Conservation (phyloP, 495 filamentous ascomycete genomes). For the Penicillium salamii region DNA sequence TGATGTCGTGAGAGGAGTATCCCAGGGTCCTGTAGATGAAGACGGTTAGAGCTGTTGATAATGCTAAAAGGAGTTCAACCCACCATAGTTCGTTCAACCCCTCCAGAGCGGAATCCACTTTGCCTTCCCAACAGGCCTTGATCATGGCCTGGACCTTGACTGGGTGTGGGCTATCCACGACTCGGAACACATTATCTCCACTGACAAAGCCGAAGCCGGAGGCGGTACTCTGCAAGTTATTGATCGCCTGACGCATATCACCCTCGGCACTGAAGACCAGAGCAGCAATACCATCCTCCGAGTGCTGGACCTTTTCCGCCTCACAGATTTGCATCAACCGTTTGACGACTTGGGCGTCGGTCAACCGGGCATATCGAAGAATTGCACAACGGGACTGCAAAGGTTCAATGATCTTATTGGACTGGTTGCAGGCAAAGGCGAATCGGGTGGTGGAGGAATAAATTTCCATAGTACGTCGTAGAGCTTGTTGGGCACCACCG, state of each 20-base stretch:
- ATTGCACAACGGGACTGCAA: slow-evolving; percentile 96
- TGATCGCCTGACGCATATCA: slow-evolving; percentile 99
- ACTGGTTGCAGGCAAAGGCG: slow-evolving; percentile 97
- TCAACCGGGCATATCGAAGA: slow-evolving; percentile 87
- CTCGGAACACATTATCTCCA: slow-evolving; percentile 97
- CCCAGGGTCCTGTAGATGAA: slow-evolving; percentile 62
- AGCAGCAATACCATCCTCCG: slow-evolving; percentile 91
- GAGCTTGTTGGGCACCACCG: slow-evolving; percentile 89
- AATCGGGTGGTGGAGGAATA: slow-evolving; percentile 96
- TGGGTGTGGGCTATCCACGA: slow-evolving; percentile 94
- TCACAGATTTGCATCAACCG: slow-evolving; percentile 87
- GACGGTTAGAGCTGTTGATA: slow-evolving; percentile 11
- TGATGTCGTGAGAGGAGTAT: slow-evolving; percentile 95
- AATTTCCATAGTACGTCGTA: slow-evolving; percentile 98
- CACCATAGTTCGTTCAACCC: slow-evolving; percentile 87
- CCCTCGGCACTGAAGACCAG: slow-evolving; percentile 96
- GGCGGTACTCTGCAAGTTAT: slow-evolving; percentile 92
- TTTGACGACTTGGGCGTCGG: slow-evolving; percentile 87
- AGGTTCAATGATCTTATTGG: slow-evolving; percentile 99
- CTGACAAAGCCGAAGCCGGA: slow-evolving; percentile 97
- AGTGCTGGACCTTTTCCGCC: slow-evolving; percentile 81
- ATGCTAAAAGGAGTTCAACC: slow-evolving; percentile 2
- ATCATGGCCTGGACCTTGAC: slow-evolving; percentile 98
- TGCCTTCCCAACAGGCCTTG: slow-evolving; percentile 91
- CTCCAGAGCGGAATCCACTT: slow-evolving; percentile 83